Evolutionary conservation across 2,329 filamentous ascomycete genomes (phyloP), one percentile per base, ranked within the genome.

Genomic region (Botryotinia convoluta): DNA sequence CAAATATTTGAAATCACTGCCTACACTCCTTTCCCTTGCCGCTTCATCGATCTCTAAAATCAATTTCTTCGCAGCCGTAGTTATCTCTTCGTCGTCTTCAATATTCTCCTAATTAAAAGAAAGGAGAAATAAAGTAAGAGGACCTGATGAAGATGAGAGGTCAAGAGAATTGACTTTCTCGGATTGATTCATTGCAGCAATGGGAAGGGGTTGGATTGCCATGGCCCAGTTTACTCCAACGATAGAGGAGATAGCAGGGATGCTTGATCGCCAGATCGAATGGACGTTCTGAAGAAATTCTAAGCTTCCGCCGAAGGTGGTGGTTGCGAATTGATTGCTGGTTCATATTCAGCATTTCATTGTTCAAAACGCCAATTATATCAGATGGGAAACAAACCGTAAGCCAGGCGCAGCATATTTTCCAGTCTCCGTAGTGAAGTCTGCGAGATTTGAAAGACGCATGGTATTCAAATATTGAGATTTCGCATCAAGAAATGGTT

Each of bases 401-500:
- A 48, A 35, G 4, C 68, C 29, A 18, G 54, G 3, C 32, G 57
- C 29, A 35, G 26, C 57, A 45, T 37, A 70, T 37, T 12, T 60
- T 12, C 8, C 37, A 26, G 68, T 7, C n/a, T 70, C 57, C 2
- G 5, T 20, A 3, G 42, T 22, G 14, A 70, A 70, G 37, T 70
- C 29, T 10, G 54, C 37, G 8, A 39, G 42, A 26, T 61, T 70
- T 0, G 42, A 61, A 26, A 70, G 16, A 18, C 39, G 68, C 29
- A 70, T 70, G 3, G 39, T 48, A 39, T 54, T 62, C 29, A 62
- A n/a, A 60, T 62, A 62, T 14, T 62, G 57, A 71, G 69, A 32
- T 45, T 61, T 18, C 7, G 32, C 42, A 16, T 62, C 35, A 37
- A 62, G 42, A 8, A 71, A 62, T 20, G 57, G 42, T 22, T 62